Evolutionary conservation across 768 basidiomycete genomes (phyloP).

Genomic region (Lentinula lateritia): DNA sequence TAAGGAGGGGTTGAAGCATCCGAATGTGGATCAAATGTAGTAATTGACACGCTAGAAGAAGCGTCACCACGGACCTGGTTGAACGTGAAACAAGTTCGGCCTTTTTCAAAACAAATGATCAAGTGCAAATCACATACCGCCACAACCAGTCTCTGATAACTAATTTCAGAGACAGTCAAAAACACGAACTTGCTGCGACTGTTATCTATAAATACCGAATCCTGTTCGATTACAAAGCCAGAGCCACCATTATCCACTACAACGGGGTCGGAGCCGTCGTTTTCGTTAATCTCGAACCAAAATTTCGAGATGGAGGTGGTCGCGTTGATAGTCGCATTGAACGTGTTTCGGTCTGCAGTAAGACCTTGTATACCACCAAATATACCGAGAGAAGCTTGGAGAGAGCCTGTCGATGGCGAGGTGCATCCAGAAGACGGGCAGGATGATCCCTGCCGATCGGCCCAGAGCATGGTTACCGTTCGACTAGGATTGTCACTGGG

Average conservation of each 20-base stretch:
- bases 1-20: neutral
- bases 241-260: slow-evolving; percentile 36
- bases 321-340: slow-evolving; percentile 34
- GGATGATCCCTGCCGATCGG: neutral
- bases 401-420: neutral
- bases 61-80: neutral
- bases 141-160: neutral
- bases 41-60: neutral
- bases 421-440: neutral
- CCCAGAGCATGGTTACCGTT: slow-evolving; percentile 1
- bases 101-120: neutral
- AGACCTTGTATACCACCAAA: slow-evolving; percentile 12
- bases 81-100: neutral
- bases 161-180: too few relatives aligned
- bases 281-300: slow-evolving; percentile 45
- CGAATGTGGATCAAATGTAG: neutral
- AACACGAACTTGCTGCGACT: neutral
- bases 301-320: slow-evolving; percentile 39
- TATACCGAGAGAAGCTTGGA: neutral
- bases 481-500: neutral
- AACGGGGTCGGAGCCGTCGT: slow-evolving; percentile 29
- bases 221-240: slow-evolving; percentile 36
- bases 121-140: neutral
- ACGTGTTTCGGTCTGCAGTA: slow-evolving; percentile 35
- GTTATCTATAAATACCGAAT: slow-evolving; percentile 31